Percentiles rank a stretch among this genome's conserved stretches.
phyloP scores from a whole-genome alignment of 225 moss, liverwort and hornwort species.

The Pseudoscleropodium purum region DNA sequence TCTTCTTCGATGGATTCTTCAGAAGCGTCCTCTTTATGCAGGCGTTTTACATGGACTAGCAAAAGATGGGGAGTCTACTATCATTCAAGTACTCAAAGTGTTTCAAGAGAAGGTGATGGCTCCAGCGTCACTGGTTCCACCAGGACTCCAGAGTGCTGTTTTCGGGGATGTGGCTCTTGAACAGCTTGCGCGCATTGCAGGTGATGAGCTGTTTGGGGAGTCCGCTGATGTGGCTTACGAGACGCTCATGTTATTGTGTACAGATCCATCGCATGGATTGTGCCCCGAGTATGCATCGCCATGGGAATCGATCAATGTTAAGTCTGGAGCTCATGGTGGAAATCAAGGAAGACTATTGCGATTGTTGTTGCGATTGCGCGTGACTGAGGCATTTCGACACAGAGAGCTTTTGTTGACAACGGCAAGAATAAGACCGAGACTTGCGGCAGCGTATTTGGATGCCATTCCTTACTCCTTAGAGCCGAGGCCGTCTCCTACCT shows the following conservation, averaged over 20 bases:
- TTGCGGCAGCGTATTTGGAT: constrained; percentile 85
- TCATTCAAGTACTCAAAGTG: constrained; percentile 63
- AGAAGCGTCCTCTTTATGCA: constrained; percentile 88
- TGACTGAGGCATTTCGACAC: constrained; percentile 69
- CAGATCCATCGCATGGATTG: constrained; percentile 90
- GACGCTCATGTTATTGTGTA: constrained; percentile 76
- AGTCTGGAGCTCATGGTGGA: constrained; percentile 64
- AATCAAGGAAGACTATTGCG: constrained; percentile 80
- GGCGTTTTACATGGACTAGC: constrained; percentile 84
- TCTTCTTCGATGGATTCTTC: constrained; percentile 88
- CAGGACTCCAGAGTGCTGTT: constrained; percentile 82
- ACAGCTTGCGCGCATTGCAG: constrained; percentile 81
- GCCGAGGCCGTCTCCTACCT: constrained; percentile 84
- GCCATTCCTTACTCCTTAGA: constrained; percentile 84
- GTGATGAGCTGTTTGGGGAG: constrained; percentile 50
- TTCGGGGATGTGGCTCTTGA: constrained; percentile 96
- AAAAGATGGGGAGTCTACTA: constrained; percentile 64
- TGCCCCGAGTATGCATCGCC: constrained; percentile 62
- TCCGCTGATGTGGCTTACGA: constrained; percentile 67
- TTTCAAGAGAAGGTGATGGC: constrained; percentile 83
- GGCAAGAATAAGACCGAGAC: constrained; percentile 58
- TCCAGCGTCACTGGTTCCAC: constrained; percentile 72
- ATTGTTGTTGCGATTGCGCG: constrained; percentile 70
- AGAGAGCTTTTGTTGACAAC: constrained; percentile 65
- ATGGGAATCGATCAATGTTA: constrained; percentile 31